Base-by-base conservation (phyloP, 2,329 filamentous ascomycete species). In the Coleophoma cylindrospora region DNA sequence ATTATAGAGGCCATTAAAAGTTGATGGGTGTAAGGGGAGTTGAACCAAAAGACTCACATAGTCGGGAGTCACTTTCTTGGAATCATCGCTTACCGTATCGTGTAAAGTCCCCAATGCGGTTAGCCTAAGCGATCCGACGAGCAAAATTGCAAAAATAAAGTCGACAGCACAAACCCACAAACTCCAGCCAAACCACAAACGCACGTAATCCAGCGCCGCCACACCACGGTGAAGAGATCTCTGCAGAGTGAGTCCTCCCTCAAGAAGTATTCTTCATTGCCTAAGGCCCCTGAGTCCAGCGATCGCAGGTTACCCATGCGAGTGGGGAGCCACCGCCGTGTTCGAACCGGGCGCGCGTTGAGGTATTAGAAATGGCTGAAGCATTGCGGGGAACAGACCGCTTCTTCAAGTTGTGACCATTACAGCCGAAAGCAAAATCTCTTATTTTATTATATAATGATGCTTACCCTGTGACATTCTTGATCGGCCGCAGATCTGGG, bases 161-260 rank as follows among this genome's bases (percentile, higher is more conserved):
- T 58, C 61, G 64, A 33, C 61, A 61, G 54, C 49, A 55, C 53
- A 61, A 63, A 60, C 57, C 55, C 57, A 59, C 46, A 51, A 57
- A 44, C 49, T 36, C 9, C 48, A 70, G 73, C 75, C 80, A 83
- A 77, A 70, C 68, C 79, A 78, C 77, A 74, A 74, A 71, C 75
- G 73, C 75, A 76, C 80, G 82, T 84, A 68, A 77, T 86, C 82
- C 82, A 81, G 70, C 74, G 49, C 63, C 81, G 83, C 83, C 81
- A 85, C 75, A 75, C 76, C 76, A 83, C 79, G 82, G 81, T 80
- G 81, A 79, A 81, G 76, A 82, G 74, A 68, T 68, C 81, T 84
- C 79, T 86, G 82, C 81, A 83, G 80, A 83, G 82, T 86, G 79
- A 85, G 70, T 51, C 82, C 82, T 84, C 81, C 77, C 83, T 86